phyloP scores from a whole-genome alignment of 116 monocot species.

The Posidonia oceanica region DNA sequence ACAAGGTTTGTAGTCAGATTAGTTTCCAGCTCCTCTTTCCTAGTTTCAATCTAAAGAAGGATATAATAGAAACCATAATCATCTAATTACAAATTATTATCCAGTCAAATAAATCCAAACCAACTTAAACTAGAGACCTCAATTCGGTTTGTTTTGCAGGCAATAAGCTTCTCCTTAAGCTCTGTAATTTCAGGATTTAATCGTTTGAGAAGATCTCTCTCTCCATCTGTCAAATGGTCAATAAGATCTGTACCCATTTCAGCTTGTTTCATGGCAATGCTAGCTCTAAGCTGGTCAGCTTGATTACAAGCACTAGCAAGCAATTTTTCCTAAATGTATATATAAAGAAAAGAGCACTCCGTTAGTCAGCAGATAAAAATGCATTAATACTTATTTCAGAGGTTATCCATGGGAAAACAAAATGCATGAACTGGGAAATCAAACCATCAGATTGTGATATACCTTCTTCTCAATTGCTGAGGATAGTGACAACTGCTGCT shows the following conservation, averaged over 20 bases:
- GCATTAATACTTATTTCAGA: background rate
- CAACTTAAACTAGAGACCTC: constrained; percentile 40
- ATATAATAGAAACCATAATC: background rate
- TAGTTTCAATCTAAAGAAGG: constrained; percentile 67
- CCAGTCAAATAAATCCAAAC: background rate
- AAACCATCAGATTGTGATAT: background rate
- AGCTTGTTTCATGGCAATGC: constrained; percentile 87
- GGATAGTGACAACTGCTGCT: constrained; percentile 60
- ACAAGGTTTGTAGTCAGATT: constrained; percentile 94
- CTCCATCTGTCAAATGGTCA: constrained; percentile 66
- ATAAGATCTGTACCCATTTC: constrained; percentile 99
- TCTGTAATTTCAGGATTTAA: constrained; percentile 96
- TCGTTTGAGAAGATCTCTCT: constrained; percentile 51
- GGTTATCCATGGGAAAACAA: background rate
- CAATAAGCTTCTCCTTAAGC: constrained; percentile 78
- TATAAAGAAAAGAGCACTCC: background rate
- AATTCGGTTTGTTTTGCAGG: constrained; percentile 65
- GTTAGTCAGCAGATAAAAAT: background rate
- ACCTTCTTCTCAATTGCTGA: constrained; percentile 91
- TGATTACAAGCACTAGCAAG: constrained; percentile 40
- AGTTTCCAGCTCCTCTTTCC: constrained; percentile 93
- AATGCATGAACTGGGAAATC: background rate
- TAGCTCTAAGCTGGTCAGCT: constrained; percentile 82
- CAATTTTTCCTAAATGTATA: constrained; percentile 7
- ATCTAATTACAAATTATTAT: constrained; percentile 20